Evolutionary conservation across 345 rosid genomes (phyloP), one percentile per base, ranked within the genome.

Genomic region (Corchorus capsularis): DNA sequence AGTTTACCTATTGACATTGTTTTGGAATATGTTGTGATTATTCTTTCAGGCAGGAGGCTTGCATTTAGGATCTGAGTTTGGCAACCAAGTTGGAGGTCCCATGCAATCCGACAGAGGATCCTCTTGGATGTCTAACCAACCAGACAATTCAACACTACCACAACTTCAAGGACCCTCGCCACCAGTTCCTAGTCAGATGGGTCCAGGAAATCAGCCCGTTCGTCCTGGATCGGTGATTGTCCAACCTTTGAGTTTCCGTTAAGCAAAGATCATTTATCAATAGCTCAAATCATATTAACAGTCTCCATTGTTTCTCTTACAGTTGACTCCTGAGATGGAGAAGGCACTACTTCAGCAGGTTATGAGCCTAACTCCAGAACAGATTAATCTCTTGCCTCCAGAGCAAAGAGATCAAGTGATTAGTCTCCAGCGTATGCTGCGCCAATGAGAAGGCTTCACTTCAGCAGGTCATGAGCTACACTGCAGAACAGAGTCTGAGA

Each of bases 271-370:
- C 41, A 16, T 63, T 39, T 72, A 52, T 54, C 20, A 8, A 35
- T 47, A 60, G 53, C 50, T 73, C 37, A 35, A 59, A 17, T 71
- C 49, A n/a, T 27, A 22, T 45, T 60, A 17, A 57, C 56, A 5
- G 45, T 50, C 39, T 72, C 52, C 49, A 57, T 70, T 63, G 49
- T n/a, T 37, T 52, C 46, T 45, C 6, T 53, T 73, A 43, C 79
- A 96, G 99, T 82, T 96, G 88, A 87, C 93, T 35, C 88, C 98
- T 35, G 98, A 93, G 77, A 96, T 89, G 98, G 98, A 93, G 92
- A 89, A 92, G 88, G 94, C 95, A n/a, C 86, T 96, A 69, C 96
- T 93, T 78, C 97, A 93, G 70, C 96, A 93, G 86, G 98, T 96
- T 77, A 96, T 93, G 97, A 96, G 98, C 87, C 90, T 96, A 54